These are phyloP conservation scores for Hypoxylon fragiforme DNA, from an alignment of 495 filamentous ascomycete species.

Conservation along the genomic window DNA sequence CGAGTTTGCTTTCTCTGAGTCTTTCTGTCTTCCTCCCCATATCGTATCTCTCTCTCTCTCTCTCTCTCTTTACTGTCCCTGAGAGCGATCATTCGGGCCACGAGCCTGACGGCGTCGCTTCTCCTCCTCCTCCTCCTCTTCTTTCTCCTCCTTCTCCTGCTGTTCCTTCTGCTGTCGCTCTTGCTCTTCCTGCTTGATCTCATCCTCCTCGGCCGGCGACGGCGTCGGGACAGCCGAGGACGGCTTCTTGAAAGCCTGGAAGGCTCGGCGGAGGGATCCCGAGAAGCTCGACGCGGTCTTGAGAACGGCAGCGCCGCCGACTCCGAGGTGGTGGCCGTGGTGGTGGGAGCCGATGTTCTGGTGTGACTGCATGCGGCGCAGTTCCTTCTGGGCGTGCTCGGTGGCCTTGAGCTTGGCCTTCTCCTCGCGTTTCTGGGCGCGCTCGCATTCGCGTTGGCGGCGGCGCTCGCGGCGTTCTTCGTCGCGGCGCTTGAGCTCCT, in stretches of 20 bases:
- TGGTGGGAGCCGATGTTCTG: neutral
- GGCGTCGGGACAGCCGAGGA: neutral
- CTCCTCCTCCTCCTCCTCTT: conserved; percentile 1
- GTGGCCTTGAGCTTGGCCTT: conserved; percentile 17
- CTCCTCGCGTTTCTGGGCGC: conserved; percentile 14
- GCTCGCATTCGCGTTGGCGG: conserved; percentile 18
- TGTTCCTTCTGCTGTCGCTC: neutral
- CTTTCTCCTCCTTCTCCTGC: conserved; percentile 3
- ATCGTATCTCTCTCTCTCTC: too few species aligned
- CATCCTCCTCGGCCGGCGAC: neutral
- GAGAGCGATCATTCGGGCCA: neutral
- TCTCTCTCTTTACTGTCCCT: neutral
- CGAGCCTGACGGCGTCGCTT: neutral
- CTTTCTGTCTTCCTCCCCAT: neutral
- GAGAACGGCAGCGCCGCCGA: neutral
- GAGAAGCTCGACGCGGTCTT: conserved; percentile 6
- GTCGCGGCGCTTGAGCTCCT: conserved; percentile 16
- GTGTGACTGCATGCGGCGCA: neutral
- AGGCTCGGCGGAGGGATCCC: conserved; percentile 24
- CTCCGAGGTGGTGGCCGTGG: too few species aligned
- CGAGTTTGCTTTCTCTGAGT: too few species aligned
- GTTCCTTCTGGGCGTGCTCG: neutral
- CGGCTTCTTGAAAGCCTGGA: conserved; percentile 14
- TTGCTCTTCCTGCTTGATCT: conserved; percentile 2
- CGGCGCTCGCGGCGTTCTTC: conserved; percentile 16